Conservation (phyloP, 768 basidiomycete genomes). For the Agaricus subrufescens region DNA sequence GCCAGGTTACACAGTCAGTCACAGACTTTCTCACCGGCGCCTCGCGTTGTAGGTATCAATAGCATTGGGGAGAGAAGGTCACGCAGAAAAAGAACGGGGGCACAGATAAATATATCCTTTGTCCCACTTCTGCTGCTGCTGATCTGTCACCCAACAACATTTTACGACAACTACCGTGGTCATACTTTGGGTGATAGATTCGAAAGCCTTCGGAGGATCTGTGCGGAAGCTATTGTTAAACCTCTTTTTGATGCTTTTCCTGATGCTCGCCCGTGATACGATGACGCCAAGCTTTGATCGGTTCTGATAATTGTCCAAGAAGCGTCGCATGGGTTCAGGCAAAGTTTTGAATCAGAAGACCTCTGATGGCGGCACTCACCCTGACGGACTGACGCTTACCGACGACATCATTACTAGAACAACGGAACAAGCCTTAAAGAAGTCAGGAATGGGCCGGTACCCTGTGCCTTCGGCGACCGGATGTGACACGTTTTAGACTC, state of each 20-base stretch:
- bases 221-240: conserved; percentile 1
- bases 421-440: not conserved
- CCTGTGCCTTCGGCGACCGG: not conserved
- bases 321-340: conserved; percentile 1
- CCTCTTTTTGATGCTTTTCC: not conserved
- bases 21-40: conserved; percentile 1
- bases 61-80: conserved; percentile 1
- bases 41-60: conserved; percentile 2
- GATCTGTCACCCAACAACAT: not conserved
- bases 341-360: not conserved
- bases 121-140: not conserved
- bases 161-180: not conserved
- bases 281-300: conserved; percentile 3
- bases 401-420: not conserved
- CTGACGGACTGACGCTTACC: not conserved
- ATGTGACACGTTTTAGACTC: not conserved
- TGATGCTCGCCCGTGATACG: not conserved
- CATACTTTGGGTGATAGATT: not conserved
- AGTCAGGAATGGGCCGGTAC: not conserved
- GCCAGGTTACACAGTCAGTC: not conserved
- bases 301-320: conserved; percentile 3
- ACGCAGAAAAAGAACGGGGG: not conserved
- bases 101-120: not conserved
- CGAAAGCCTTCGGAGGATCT: not conserved
- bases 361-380: too few species aligned